Evolutionary conservation across 2,329 filamentous ascomycete species (phyloP).

Genomic region (Scytalidium lignicola): DNA sequence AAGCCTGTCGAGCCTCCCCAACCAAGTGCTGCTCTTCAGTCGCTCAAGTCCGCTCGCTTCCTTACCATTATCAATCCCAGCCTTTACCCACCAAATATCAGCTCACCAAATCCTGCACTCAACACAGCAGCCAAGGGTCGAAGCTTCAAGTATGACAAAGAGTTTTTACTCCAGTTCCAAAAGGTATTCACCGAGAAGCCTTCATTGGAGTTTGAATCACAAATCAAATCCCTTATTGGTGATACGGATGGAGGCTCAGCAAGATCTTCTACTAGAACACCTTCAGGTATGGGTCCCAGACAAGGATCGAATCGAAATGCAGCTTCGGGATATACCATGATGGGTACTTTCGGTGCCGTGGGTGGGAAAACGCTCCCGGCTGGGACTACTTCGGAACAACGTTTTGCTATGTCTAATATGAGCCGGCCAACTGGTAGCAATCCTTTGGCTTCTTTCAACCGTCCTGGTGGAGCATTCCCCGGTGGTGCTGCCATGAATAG

Average conservation of each 20-base stretch:
- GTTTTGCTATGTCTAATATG: slow-evolving; percentile 62
- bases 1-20: slow-evolving; percentile 87
- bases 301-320: slow-evolving; percentile 48
- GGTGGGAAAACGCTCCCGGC: slow-evolving; percentile 60
- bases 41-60: slow-evolving; percentile 86
- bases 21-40: slow-evolving; percentile 88
- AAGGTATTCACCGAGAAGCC: slow-evolving; percentile 95
- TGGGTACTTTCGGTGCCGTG: slow-evolving; percentile 64
- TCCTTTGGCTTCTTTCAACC: slow-evolving; percentile 55
- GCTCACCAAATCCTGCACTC: slow-evolving; percentile 85
- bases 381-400: slow-evolving; percentile 71
- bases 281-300: slow-evolving; percentile 42
- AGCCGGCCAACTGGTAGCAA: slow-evolving; percentile 42
- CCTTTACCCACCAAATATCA: slow-evolving; percentile 77
- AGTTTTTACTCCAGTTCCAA: slow-evolving; percentile 95
- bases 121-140: slow-evolving; percentile 78
- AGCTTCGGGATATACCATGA: slow-evolving; percentile 48
- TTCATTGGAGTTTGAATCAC: slow-evolving; percentile 85
- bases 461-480: slow-evolving; percentile 59
- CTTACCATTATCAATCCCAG: slow-evolving; percentile 73
- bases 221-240: slow-evolving; percentile 82
- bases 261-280: slow-evolving; percentile 59
- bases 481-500: slow-evolving; percentile 59
- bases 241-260: slow-evolving; percentile 62
- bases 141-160: slow-evolving; percentile 90